These are phyloP conservation scores for Lonicera japonica DNA, from an alignment of 129 eudicot genomes.

Conservation along the genomic window DNA sequence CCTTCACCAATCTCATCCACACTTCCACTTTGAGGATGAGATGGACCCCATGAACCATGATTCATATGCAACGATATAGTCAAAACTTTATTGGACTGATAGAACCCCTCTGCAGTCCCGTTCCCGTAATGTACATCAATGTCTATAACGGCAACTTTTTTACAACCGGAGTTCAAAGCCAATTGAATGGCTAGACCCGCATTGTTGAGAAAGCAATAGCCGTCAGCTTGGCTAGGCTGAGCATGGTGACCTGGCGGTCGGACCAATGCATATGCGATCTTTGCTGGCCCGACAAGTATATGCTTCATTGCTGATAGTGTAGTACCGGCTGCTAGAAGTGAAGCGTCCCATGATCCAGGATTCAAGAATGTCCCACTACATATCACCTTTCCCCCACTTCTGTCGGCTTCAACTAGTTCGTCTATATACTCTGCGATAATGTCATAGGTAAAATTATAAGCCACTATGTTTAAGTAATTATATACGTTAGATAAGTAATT, in stretches of 20 bases:
- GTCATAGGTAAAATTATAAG: conserved; percentile 5
- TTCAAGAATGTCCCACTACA: conserved; percentile 75
- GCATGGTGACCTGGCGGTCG: conserved; percentile 99
- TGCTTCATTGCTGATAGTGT: conserved; percentile 72
- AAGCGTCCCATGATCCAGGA: conserved; percentile 81
- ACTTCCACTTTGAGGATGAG: conserved; percentile 84
- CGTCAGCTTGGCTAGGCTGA: conserved; percentile 93
- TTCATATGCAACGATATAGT: conserved; percentile 94
- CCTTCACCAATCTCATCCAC: conserved; percentile 79
- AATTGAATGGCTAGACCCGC: conserved; percentile 84
- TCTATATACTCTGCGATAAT: conserved; percentile 58
- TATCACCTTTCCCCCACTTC: conserved; percentile 38
- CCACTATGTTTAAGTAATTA: not conserved
- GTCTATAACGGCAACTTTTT: conserved; percentile 62
- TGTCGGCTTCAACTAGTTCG: conserved; percentile 66
- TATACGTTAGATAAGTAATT: too few relatives aligned
- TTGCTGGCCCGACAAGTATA: conserved; percentile 58
- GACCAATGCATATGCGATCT: conserved; percentile 69
- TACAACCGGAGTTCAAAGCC: conserved; percentile 58
- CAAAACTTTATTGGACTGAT: conserved; percentile 59
- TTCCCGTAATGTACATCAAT: conserved; percentile 96
- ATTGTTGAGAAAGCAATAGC: conserved; percentile 92
- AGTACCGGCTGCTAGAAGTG: conserved; percentile 91
- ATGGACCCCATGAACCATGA: conserved; percentile 95
- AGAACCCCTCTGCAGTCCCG: conserved; percentile 95